Evolutionary conservation across 495 filamentous ascomycete genomes (phyloP), one percentile per base, ranked within the genome.

Genomic region (Beverwykella pulmonaria): DNA sequence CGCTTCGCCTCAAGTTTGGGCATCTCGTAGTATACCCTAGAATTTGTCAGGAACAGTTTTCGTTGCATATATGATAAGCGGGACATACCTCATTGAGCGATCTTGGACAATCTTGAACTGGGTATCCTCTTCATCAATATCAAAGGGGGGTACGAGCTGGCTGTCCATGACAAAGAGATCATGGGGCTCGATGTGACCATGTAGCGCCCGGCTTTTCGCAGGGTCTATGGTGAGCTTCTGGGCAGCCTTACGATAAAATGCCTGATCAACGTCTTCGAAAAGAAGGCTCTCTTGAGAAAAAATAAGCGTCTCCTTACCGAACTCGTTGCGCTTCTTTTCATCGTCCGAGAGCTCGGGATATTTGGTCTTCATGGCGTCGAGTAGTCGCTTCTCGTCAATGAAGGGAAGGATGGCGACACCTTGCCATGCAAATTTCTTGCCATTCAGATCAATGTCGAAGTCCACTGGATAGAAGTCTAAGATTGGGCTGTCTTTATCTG

Each of bases 381-480:
- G 82, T 20, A 99, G 79, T 32, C 93, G 85, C 56, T 88, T 88
- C 78, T 94, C 94, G 74, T 99, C 92, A 69, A 99, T 98, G 77
- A 97, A 99, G 0, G 94, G 94, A 20, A 99, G 84, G 29, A 98
- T 79, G 23, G 90, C 91, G 46, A 98, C 92, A 67, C 94, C 94
- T 73, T 99, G 93, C 94, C 94, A 99, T 1, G 92, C 90, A 77
- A 96, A 95, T 74, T 98, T 99, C 81, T 98, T 98, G 62, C 94
- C 94, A 61, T 99, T 98, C 58, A 98, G 77, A 74, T 99, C 94
- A 59, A 97, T 82, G 2, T 88, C 84, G 73, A 99, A 99, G 44
- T 96, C 91, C 70, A 92, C 90, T 0, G 95, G 95, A 70, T 99
- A 99, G 78, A 98, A 99, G 69, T 99, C 93, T 56, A 94, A 88